These are phyloP conservation scores for Eimeria necatrix DNA, from an alignment of 169 alveolate species.

Conservation along the genomic window DNA sequence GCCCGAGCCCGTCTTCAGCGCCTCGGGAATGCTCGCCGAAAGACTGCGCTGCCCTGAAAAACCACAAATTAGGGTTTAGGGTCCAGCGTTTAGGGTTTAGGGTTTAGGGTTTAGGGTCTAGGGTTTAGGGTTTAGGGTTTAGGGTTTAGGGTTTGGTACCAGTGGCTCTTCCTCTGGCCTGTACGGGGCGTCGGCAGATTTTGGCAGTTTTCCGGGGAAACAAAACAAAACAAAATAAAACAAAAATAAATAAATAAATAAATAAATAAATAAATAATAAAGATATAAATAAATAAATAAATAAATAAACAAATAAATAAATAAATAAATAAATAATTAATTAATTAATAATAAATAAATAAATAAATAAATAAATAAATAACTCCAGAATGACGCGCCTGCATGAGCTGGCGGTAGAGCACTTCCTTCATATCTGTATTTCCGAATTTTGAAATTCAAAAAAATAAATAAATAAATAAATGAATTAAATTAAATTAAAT, in stretches of 20 bases:
- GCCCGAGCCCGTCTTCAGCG: conserved; percentile 22
- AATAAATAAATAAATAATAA: no score
- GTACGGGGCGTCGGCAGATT: background rate
- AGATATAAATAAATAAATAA: no score
- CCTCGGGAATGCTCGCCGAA: background rate
- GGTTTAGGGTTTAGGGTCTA: background rate
- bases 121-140: conserved; percentile 13
- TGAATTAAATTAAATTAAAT: background rate
- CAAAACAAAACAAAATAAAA: no score
- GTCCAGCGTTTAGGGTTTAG: background rate
- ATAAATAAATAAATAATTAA: no score
- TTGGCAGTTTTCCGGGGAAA: background rate
- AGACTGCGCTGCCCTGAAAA: background rate
- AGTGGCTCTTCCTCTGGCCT: conserved; percentile 53
- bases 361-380: background rate
- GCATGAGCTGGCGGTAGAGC: conserved; percentile 8
- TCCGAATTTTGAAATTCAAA: background rate
- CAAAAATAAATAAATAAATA: no score
- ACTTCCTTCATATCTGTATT: background rate
- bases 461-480: background rate
- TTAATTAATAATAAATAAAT: background rate
- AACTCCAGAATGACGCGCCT: background rate
- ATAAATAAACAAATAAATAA: no score
- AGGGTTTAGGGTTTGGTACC: conserved; percentile 33
- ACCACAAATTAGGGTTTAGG: background rate